Percentiles rank a stretch among this genome's conserved stretches.
phyloP scores from a whole-genome alignment of 768 basidiomycete genomes.

The Termitomyces sp. region DNA sequence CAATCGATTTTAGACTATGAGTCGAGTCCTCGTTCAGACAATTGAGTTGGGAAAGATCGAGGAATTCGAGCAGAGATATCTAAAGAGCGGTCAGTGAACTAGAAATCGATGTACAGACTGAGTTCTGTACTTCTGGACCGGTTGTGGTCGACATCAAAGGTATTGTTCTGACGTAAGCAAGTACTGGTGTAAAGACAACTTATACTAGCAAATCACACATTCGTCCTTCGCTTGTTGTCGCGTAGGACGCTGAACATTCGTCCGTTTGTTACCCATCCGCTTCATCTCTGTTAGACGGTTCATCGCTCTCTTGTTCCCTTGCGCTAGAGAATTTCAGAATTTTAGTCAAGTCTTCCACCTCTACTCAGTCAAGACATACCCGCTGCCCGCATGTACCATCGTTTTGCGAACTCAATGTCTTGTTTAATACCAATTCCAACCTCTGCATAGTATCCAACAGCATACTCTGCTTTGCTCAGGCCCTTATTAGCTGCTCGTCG shows the following conservation, averaged over 20 bases:
- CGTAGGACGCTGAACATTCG: slow-evolving; percentile 80
- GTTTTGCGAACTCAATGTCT: slow-evolving; percentile 92
- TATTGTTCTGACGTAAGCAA: slow-evolving; percentile 16
- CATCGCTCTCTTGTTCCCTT: slow-evolving; percentile 99
- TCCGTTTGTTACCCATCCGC: slow-evolving; percentile 76
- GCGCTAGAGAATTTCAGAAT: slow-evolving; percentile 48
- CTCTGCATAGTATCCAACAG: slow-evolving; percentile 97
- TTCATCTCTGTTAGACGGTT: slow-evolving; percentile 94
- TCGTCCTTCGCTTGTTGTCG: slow-evolving; percentile 93
- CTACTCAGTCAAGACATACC: slow-evolving; percentile 49
- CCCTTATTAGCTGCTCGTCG: slow-evolving; percentile 96
- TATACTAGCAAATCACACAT: slow-evolving; percentile 70
- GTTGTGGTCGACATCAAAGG: slow-evolving; percentile 15
- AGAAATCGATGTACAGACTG: background rate
- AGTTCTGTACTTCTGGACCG: slow-evolving; percentile 12
- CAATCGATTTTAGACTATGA: slow-evolving; percentile 52
- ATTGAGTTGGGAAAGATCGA: slow-evolving; percentile 59
- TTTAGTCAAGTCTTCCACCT: background rate
- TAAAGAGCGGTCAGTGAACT: slow-evolving; percentile 20
- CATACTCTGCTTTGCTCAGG: slow-evolving; percentile 95
- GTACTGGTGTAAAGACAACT: slow-evolving; percentile 1
- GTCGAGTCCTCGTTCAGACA: slow-evolving; percentile 64
- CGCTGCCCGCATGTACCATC: slow-evolving; percentile 99
- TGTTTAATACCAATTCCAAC: slow-evolving; percentile 97
- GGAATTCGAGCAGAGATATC: slow-evolving; percentile 53